These are phyloP conservation scores for Cinnamomum micranthum DNA, from an alignment of 164 flowering plant genomes.

Conservation along the genomic window DNA sequence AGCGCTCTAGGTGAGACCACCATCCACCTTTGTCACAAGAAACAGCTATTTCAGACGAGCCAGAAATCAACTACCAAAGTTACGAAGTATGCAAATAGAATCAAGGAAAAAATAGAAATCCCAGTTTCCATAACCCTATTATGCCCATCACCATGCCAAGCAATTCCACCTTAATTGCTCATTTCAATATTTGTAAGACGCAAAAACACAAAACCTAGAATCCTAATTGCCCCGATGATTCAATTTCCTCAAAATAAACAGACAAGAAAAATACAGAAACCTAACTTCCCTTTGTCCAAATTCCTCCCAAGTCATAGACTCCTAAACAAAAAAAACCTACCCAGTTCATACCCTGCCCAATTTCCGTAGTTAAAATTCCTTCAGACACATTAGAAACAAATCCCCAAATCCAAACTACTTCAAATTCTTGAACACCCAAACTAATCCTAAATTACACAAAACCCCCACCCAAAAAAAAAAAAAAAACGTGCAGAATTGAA, in stretches of 20 bases:
- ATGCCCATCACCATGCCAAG: neutral
- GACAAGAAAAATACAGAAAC: neutral
- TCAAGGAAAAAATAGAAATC: neutral
- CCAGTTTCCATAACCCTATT: too few relatives aligned
- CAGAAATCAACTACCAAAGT: neutral
- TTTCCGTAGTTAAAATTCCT: neutral
- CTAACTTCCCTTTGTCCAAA: neutral
- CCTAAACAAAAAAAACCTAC: neutral
- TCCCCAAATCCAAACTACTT: slow-evolving; percentile 4
- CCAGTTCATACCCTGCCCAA: neutral
- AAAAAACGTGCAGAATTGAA: neutral
- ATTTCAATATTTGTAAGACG: too few relatives aligned
- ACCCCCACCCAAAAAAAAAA: neutral
- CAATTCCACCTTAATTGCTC: neutral
- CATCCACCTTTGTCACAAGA: neutral
- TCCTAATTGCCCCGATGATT: neutral
- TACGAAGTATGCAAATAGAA: neutral
- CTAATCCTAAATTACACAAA: neutral
- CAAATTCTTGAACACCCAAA: neutral
- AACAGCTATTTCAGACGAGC: neutral
- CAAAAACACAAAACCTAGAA: neutral
- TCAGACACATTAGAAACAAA: neutral
- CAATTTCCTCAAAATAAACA: neutral
- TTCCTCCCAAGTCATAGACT: neutral
- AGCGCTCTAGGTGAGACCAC: neutral